These are phyloP conservation scores for Tolypocladium tropicale DNA, from an alignment of 2,329 filamentous ascomycete genomes.

Conservation along the genomic window DNA sequence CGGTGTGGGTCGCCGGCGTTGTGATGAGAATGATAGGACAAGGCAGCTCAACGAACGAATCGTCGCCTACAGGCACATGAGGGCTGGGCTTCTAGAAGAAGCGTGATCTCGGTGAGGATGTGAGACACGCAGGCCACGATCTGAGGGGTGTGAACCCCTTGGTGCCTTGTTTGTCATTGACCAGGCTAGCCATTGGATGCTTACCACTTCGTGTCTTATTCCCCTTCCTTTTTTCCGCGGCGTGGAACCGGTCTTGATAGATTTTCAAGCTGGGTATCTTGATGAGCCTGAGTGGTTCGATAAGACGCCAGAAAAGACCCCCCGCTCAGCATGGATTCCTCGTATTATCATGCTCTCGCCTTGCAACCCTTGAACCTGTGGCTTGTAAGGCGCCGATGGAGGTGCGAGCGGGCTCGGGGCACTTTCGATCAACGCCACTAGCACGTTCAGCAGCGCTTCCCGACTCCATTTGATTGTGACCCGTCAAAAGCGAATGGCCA, in stretches of 20 bases:
- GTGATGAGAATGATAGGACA: neutral
- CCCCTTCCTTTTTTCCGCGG: neutral
- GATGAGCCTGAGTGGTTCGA: neutral
- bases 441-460: neutral
- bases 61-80: neutral
- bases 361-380: neutral
- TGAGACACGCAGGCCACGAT: neutral
- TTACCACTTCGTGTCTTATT: neutral
- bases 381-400: neutral
- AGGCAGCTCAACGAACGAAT: neutral
- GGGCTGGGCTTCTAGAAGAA: neutral
- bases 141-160: neutral
- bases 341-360: neutral
- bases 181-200: neutral
- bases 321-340: neutral
- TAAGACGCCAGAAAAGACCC: neutral
- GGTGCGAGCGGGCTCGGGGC: neutral
- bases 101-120: neutral
- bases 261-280: neutral
- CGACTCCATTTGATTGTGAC: neutral
- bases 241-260: neutral
- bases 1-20: neutral
- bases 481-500: neutral
- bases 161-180: neutral
- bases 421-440: neutral